Evolutionary conservation across 2,329 filamentous ascomycete species (phyloP).

Genomic region (Ilyonectria destructans): DNA sequence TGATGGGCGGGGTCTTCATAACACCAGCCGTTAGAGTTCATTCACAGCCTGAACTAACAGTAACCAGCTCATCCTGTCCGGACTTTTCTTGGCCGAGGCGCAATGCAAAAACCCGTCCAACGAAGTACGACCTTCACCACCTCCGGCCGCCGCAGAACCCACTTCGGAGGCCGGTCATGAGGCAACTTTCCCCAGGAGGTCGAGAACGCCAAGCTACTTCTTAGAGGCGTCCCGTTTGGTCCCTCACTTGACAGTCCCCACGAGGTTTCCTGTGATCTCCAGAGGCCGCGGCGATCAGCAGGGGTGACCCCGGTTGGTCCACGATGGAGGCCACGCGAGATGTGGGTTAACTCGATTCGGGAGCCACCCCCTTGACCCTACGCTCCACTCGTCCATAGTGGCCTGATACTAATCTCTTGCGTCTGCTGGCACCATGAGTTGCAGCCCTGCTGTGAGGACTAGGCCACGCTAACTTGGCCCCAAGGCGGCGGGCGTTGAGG

Average conservation of each 20-base stretch:
- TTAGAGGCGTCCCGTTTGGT: conserved; percentile 38
- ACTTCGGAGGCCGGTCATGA: conserved; percentile 3
- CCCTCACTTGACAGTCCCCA: conserved; percentile 39
- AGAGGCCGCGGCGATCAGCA: conserved; percentile 50
- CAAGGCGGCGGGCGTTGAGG: conserved; percentile 22
- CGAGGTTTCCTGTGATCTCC: conserved; percentile 52
- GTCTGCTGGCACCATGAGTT: conserved; percentile 39
- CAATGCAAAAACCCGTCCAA: neutral
- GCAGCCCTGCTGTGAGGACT: conserved; percentile 38
- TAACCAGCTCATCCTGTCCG: neutral
- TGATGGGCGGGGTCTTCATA: neutral
- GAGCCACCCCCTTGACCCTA: conserved; percentile 25
- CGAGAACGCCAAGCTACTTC: conserved; percentile 30
- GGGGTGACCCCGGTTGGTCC: conserved; percentile 43
- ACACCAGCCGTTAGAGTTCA: neutral
- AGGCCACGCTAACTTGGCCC: conserved; percentile 20
- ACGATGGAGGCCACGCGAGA: conserved; percentile 51
- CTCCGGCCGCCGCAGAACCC: conserved; percentile 10
- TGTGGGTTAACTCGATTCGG: conserved; percentile 51
- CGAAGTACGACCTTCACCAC: neutral
- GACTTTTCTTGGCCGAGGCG: neutral
- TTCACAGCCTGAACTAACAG: neutral
- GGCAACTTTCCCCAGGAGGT: conserved; percentile 10
- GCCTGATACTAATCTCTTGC: conserved; percentile 51
- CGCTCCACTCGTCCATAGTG: conserved; percentile 48